These are phyloP conservation scores for Alternaria sp. DNA, from an alignment of 2,329 filamentous ascomycete genomes.

Conservation along the genomic window DNA sequence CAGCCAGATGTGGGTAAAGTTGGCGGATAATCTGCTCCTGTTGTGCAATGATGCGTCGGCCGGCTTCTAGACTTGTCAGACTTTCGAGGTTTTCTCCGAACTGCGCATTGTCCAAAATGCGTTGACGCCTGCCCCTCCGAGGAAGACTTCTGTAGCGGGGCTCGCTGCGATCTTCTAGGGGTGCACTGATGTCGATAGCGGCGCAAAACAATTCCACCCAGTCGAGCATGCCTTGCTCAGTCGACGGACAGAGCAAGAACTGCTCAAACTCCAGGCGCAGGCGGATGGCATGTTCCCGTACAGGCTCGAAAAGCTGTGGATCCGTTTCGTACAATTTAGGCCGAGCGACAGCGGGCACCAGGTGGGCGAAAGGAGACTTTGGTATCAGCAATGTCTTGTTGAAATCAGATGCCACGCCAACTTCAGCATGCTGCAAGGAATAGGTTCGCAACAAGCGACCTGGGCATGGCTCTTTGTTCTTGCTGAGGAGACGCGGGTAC, in stretches of 20 bases:
- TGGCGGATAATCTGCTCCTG: constrained; percentile 57
- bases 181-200: constrained; percentile 73
- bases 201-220: constrained; percentile 72
- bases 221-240: constrained; percentile 68
- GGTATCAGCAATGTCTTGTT: constrained; percentile 60
- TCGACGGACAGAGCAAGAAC: constrained; percentile 70
- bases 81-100: constrained; percentile 43
- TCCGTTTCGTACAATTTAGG: constrained; percentile 53
- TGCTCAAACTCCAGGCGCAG: constrained; percentile 76
- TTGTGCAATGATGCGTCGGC: constrained; percentile 52
- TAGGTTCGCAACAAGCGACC: constrained; percentile 70
- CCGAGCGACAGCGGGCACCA: constrained; percentile 51
- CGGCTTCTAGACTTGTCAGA: constrained; percentile 36
- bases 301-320: constrained; percentile 53
- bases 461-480: constrained; percentile 60
- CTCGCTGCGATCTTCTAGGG: constrained; percentile 70
- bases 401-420: constrained; percentile 76
- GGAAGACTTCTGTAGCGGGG: constrained; percentile 56
- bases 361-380: constrained; percentile 53
- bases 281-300: constrained; percentile 69
- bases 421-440: constrained; percentile 75
- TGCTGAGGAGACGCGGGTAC: constrained; percentile 54
- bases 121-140: constrained; percentile 49
- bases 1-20: constrained; percentile 54
- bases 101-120: constrained; percentile 40